Base-by-base conservation (phyloP, 2,329 filamentous ascomycete genomes). In the Simplicillium sp. region DNA sequence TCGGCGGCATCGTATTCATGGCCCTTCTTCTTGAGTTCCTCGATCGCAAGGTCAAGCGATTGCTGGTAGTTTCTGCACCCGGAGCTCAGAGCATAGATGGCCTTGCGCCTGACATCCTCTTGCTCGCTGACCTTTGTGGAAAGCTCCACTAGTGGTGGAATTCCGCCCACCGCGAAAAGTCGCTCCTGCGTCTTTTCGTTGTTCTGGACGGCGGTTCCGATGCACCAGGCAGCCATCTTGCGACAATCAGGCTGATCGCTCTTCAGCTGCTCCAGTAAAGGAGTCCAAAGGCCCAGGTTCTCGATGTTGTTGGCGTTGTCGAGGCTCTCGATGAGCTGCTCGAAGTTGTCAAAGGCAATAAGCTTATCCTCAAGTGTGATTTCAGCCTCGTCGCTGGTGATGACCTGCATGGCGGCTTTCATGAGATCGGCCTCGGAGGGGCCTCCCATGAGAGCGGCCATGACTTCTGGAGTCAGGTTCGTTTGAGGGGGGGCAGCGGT, bases 231-330 rank as follows among this genome's bases (percentile, higher is more conserved):
- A 3, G 90, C 89, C 76, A 87, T 88, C 53, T 72, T 79, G 48
- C 89, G 73, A 54, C 95, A 68, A 47, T 92, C 84, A 6, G 71
- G 58, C 55, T 92, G 82, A 11, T 75, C 70, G 53, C 81, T 73
- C 38, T 71, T 68, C 12, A 98, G 70, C 47, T 84, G 77, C 8
- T 71, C 64, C 11, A 96, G 68, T 32, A 98, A 69, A 9, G 87
- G 87, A 11, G 76, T 74, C 92, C 92, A 98, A 28, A 97, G 71
- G 7, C 75, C 74, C 15, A 96, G 67, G 20, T 75, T 75, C 49
- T 80, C 80, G 51, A 98, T 76, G 65, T 96, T 94, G 70, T 97
- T 98, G 44, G 92, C 90, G 61, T 98, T 98, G 71, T 98, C 92
- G 52, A 97, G 79, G 47, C 77, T 80, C 68, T 96, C 88, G 54